A percentile compares a stretch with the other conserved stretches of the same genome.
Evolutionary conservation across 441 rosid species (phyloP).

Genomic region (Erysimum pusillum): DNA sequence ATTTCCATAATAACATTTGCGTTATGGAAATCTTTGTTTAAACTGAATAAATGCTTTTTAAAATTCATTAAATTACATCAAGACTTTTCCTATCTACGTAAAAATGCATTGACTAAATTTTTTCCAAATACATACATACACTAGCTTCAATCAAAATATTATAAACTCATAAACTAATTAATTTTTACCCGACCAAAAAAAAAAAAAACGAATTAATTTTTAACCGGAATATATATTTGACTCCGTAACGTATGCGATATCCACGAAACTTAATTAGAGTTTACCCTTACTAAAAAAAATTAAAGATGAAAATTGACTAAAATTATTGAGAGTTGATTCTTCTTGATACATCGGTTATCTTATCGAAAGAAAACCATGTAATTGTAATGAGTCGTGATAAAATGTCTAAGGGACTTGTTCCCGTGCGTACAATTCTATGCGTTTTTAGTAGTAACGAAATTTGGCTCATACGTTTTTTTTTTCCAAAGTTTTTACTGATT

Average conservation of each 20-base stretch:
- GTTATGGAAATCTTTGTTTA: conserved; percentile 19
- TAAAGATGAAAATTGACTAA: background rate
- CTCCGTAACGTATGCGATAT: background rate
- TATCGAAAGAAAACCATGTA: too few species aligned
- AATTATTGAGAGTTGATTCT: too few species aligned
- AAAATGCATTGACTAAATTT: too few species aligned
- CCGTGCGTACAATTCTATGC: background rate
- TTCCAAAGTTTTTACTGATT: background rate
- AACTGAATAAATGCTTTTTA: background rate
- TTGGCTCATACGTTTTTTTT: background rate
- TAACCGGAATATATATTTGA: background rate
- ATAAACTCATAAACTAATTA: background rate
- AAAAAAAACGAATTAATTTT: background rate
- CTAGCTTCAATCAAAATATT: background rate
- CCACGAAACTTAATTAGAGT: background rate
- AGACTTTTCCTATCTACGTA: conserved; percentile 8
- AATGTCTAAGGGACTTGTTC: background rate
- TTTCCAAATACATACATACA: background rate
- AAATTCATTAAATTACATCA: background rate
- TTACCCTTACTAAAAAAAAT: background rate
- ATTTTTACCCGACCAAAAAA: too few species aligned
- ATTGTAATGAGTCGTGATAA: background rate
- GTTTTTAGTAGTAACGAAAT: background rate
- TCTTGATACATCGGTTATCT: too few species aligned
- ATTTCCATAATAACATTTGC: conserved; percentile 5